Base-by-base conservation (phyloP, 768 basidiomycete species). In the Daedaleopsis nitida region DNA sequence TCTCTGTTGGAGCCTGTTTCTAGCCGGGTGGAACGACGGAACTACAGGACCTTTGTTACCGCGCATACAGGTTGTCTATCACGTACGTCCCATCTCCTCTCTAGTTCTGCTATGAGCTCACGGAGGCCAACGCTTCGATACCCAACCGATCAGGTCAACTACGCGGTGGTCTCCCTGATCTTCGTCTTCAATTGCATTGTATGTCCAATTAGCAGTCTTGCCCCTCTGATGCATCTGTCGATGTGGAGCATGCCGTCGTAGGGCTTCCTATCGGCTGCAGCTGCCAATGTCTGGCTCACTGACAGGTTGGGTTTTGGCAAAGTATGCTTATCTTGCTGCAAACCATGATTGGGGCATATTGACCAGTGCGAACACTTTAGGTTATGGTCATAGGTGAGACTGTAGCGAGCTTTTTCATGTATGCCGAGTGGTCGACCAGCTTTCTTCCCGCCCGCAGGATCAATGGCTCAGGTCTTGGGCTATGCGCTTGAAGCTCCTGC, bases 11-110 rank as follows among this genome's bases (percentile, higher is more conserved):
- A 74, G 78, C 12, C 54, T 88, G 50, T 86, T 87, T 60, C 73
- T 90, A 4, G 80, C 80, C 16, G 92, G 92, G 16, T 93, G 90
- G 90, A 91, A 88, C 67, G 91, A 92, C 70, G 87, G 86, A 13
- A 81, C 86, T 0, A 83, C 84, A 14, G 92, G 92, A 1, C 90
- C 92, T 1, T 73, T 94, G 19, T 73, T 94, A 5, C 91, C 89
- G 1, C 79, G 85, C 12, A 86, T 94, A 51, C 90, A 89, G 70
- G 70, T 73, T 8, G 80, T 83, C 69, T 83, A 82, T 68, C 75
- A 76, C 66, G 83, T 82, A 65, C 19, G 73, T 13, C 39, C 21
- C 37, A 14, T 8, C 21, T 42, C 13, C 17, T 23, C 32, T 11
- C 19, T 12, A 42, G 13, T 19, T 10, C 8, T 27, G 9, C 11